Evolutionary conservation across 257 asterid species (phyloP).

Genomic region (Salvia miltiorrhiza): DNA sequence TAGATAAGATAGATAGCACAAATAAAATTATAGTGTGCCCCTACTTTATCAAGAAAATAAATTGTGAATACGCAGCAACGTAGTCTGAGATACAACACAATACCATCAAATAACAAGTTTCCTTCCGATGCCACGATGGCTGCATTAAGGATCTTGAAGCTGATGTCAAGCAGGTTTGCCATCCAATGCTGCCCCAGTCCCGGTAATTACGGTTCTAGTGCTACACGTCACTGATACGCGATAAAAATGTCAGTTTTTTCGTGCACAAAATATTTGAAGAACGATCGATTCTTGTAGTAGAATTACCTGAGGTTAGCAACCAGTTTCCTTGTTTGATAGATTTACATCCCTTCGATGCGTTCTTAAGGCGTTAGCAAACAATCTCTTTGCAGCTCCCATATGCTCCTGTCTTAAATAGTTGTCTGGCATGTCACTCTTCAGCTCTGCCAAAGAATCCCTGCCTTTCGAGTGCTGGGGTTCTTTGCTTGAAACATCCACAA

Average conservation of each 20-base stretch:
- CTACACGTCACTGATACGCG: neutral
- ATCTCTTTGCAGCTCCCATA: slow-evolving; percentile 88
- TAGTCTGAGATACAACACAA: slow-evolving; percentile 3
- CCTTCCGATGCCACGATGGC: too few species aligned
- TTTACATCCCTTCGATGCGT: slow-evolving; percentile 43
- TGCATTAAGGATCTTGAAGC: neutral
- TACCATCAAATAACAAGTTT: neutral
- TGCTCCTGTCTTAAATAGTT: slow-evolving; percentile 56
- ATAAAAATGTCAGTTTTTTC: neutral
- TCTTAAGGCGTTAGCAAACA: slow-evolving; percentile 90
- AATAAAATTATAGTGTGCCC: neutral
- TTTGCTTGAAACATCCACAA: slow-evolving; percentile 25
- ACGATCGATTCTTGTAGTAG: neutral
- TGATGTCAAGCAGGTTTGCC: neutral
- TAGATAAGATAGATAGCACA: neutral
- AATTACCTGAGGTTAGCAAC: slow-evolving; percentile 18
- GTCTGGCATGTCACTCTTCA: slow-evolving; percentile 24
- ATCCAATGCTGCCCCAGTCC: too few species aligned
- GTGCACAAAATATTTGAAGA: neutral
- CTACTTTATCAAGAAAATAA: neutral
- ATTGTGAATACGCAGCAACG: neutral
- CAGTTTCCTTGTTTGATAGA: slow-evolving; percentile 35
- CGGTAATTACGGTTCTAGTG: neutral
- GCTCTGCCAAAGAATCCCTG: slow-evolving; percentile 27
- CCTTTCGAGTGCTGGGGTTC: slow-evolving; percentile 19